phyloP scores from a whole-genome alignment of 1,284 basidiomycete species.

The Rhodofomes roseus region DNA sequence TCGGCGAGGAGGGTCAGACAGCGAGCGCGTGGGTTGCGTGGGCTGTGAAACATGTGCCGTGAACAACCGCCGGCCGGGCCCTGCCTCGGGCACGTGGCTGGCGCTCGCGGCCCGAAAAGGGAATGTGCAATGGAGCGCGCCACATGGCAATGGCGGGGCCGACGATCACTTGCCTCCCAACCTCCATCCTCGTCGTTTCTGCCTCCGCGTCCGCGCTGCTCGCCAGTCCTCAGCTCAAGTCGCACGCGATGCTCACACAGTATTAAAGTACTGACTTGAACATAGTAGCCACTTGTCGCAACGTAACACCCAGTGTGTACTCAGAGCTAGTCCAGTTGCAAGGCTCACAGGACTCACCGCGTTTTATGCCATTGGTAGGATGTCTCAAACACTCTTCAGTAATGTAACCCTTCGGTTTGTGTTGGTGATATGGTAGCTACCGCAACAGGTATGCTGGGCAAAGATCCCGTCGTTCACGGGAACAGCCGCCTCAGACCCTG shows the following conservation, averaged over 20 bases:
- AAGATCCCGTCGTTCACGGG: background rate
- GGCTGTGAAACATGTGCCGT: slow-evolving; percentile 1
- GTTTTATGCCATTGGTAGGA: too few relatives aligned
- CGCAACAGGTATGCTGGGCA: too few relatives aligned
- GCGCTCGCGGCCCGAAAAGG: background rate
- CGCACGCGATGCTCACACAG: too few relatives aligned
- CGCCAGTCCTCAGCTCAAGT: background rate
- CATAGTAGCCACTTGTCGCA: too few relatives aligned
- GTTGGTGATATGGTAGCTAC: too few relatives aligned
- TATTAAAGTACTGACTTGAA: too few relatives aligned
- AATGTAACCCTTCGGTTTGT: too few relatives aligned
- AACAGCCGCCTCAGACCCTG: background rate
- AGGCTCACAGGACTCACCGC: background rate
- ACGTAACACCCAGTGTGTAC: too few relatives aligned
- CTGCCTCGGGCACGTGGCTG: slow-evolving; percentile 3
- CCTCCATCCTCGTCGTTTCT: background rate
- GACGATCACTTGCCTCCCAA: background rate
- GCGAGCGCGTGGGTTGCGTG: background rate
- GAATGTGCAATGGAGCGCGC: background rate
- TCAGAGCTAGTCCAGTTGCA: too few relatives aligned
- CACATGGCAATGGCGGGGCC: background rate
- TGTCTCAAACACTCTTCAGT: too few relatives aligned
- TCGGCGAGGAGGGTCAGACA: background rate
- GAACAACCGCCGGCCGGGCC: background rate
- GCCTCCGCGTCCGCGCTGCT: background rate